A percentile compares a stretch with the other conserved stretches of the same genome.
These are phyloP conservation scores for Strobilomyces dryophilus DNA, from an alignment of 768 basidiomycete species.

Conservation along the genomic window DNA sequence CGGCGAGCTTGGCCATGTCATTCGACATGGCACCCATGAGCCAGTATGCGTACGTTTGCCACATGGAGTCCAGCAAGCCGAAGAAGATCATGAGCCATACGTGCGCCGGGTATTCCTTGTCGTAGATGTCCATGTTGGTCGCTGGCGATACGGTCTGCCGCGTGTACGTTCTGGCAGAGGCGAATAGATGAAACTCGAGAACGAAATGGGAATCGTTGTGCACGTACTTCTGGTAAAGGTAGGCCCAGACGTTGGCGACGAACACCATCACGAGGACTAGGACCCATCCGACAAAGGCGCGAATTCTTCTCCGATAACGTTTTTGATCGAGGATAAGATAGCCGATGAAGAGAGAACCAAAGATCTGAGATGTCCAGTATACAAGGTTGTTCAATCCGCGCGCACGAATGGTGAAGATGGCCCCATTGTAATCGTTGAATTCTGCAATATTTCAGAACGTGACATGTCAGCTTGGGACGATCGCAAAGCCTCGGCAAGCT, in stretches of 20 bases:
- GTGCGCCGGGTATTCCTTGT: slow-evolving; percentile 49
- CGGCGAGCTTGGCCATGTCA: slow-evolving; percentile 71
- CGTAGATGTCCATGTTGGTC: slow-evolving; percentile 55
- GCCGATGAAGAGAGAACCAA: slow-evolving; percentile 73
- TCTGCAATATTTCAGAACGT: slow-evolving; percentile 38
- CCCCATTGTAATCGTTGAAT: slow-evolving; percentile 78
- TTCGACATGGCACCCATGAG: slow-evolving; percentile 87
- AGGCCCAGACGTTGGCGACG: slow-evolving; percentile 72
- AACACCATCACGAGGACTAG: slow-evolving; percentile 65
- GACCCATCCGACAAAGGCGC: slow-evolving; percentile 68
- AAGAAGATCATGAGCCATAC: slow-evolving; percentile 68
- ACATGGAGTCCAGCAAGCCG: slow-evolving; percentile 76
- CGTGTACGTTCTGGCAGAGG: slow-evolving; percentile 42
- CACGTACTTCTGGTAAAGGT: slow-evolving; percentile 67
- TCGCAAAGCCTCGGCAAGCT: neutral
- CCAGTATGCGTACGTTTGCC: slow-evolving; percentile 84
- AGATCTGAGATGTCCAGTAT: slow-evolving; percentile 76
- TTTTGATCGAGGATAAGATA: slow-evolving; percentile 57
- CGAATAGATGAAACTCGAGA: neutral
- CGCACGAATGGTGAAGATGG: slow-evolving; percentile 73
- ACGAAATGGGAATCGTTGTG: neutral
- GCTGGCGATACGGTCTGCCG: slow-evolving; percentile 41
- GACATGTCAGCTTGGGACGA: neutral
- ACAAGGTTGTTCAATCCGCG: slow-evolving; percentile 74
- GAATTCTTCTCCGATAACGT: slow-evolving; percentile 53